Evolutionary conservation across 1,139 yeast species (phyloP), one percentile per base, ranked within the genome.

Genomic region (Saccharomyces hybrid): DNA sequence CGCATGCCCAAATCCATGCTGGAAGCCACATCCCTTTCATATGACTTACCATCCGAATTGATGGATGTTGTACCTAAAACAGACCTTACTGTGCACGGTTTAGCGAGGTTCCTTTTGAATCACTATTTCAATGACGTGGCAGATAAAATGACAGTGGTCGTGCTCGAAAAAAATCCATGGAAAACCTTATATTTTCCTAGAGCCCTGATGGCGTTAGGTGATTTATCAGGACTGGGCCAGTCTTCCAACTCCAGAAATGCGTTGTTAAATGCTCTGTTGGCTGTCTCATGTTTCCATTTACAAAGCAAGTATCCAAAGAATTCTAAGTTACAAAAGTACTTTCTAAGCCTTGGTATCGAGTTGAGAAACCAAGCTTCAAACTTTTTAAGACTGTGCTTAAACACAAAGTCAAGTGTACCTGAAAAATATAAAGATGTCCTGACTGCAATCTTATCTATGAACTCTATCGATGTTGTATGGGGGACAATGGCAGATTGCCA

Each of bases 401-500:
- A 52, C 48, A 58, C 54, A 41, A 69, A 48, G 14, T 28, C 68
- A 6, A 69, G 75, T 4, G 62, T 70, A 26, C 74, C 76, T 49
- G 95, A 87, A 62, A 85, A 86, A 66, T 88, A 88, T 68, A 88
- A 89, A 66, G 96, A 89, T 66, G 88, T 88, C 5, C 71, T 89
- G 41, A 86, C 90, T 52, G 95, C 96, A 0, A 84, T 88, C 23
- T 77, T 89, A 72, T 84, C 95, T 2, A 88, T 89, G 96, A 88
- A 85, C 51, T 83, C 91, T 25, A 88, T 89, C 54, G 96, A 89
- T 71, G 84, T 88, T 55, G 93, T 88, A 7, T 86, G 95, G 88
- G 96, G 97, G 1, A 85, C 95, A 1, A 88, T 87, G 95, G 85
- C 86, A 57, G 95, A 88, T 61, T 88, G 96, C 62, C 82, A 83